Conservation (phyloP, 345 rosid species). For the Citrus unshiu region DNA sequence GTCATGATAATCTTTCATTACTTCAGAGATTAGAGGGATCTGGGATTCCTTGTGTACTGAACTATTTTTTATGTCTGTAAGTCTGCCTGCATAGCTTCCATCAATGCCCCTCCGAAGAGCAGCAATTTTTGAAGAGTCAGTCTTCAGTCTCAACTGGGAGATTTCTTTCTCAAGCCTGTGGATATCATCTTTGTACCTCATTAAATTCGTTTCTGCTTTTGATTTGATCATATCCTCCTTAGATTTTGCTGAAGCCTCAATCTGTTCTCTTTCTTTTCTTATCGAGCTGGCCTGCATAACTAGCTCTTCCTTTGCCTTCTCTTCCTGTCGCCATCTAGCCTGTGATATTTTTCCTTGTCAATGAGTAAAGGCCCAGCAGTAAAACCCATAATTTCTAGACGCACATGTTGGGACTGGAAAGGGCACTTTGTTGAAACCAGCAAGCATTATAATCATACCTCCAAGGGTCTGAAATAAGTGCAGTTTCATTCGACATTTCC, state of each 20-base stretch:
- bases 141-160: slow-evolving; percentile 57
- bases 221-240: slow-evolving; percentile 46
- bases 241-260: slow-evolving; percentile 44
- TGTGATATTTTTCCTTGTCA: slow-evolving; percentile 40
- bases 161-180: slow-evolving; percentile 64
- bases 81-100: slow-evolving; percentile 47
- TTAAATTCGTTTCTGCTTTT: slow-evolving; percentile 49
- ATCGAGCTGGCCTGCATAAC: slow-evolving; percentile 35
- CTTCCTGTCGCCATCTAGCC: slow-evolving; percentile 82
- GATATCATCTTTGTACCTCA: slow-evolving; percentile 47
- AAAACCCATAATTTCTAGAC: slow-evolving; percentile 18
- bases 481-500: slow-evolving; percentile 8
- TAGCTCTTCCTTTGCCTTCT: slow-evolving; percentile 52
- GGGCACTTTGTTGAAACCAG: slow-evolving; percentile 14
- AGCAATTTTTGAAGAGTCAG: slow-evolving; percentile 60
- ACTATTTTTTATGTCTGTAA: slow-evolving; percentile 20
- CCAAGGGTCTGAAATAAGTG: slow-evolving; percentile 4
- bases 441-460: slow-evolving; percentile 18
- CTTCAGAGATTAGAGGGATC: slow-evolving; percentile 23
- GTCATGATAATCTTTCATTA: slow-evolving; percentile 30
- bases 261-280: slow-evolving; percentile 49
- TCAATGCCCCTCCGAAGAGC: slow-evolving; percentile 59
- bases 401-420: slow-evolving; percentile 10
- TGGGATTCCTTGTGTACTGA: slow-evolving; percentile 29
- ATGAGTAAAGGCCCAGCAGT: slow-evolving; percentile 21